A percentile compares a stretch with the other conserved stretches of the same genome.
Evolutionary conservation across 306 rosid genomes (phyloP).

Genomic region (Rosa multiflora): DNA sequence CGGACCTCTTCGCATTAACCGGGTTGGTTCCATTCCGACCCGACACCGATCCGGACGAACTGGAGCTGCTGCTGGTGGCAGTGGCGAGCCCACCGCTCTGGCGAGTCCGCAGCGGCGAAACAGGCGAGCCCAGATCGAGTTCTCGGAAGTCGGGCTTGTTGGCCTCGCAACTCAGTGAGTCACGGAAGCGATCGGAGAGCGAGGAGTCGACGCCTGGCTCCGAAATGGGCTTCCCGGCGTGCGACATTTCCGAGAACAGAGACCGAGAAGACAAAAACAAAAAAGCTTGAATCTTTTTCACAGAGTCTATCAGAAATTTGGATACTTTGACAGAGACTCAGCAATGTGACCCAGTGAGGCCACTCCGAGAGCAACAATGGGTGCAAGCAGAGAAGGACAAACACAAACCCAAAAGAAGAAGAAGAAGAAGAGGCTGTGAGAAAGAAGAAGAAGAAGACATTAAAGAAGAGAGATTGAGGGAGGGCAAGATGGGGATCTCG

Average conservation of each 20-base stretch:
- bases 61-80: slow-evolving; percentile 72
- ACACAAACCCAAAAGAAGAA: slow-evolving; percentile 18
- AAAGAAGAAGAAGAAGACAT: slow-evolving; percentile 35
- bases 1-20: slow-evolving; percentile 41
- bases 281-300: slow-evolving; percentile 10
- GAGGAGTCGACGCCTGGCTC: slow-evolving; percentile 39
- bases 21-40: slow-evolving; percentile 53
- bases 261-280: background rate
- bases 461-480: slow-evolving; percentile 21
- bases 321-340: background rate
- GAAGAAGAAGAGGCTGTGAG: slow-evolving; percentile 16
- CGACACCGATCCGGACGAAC: slow-evolving; percentile 89
- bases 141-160: slow-evolving; percentile 89
- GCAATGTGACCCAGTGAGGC: slow-evolving; percentile 43
- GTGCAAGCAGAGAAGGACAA: background rate
- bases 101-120: slow-evolving; percentile 76
- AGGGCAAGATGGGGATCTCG: slow-evolving; percentile 81
- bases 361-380: slow-evolving; percentile 14
- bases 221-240: slow-evolving; percentile 56
- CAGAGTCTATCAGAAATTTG: background rate
- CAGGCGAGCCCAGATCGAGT: slow-evolving; percentile 94
- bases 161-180: slow-evolving; percentile 54
- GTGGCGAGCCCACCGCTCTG: slow-evolving; percentile 38
- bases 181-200: slow-evolving; percentile 59
- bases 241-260: slow-evolving; percentile 58